Evolutionary conservation across 352 stramenopile genomes (phyloP).

Genomic region (Pythium oligandrum): DNA sequence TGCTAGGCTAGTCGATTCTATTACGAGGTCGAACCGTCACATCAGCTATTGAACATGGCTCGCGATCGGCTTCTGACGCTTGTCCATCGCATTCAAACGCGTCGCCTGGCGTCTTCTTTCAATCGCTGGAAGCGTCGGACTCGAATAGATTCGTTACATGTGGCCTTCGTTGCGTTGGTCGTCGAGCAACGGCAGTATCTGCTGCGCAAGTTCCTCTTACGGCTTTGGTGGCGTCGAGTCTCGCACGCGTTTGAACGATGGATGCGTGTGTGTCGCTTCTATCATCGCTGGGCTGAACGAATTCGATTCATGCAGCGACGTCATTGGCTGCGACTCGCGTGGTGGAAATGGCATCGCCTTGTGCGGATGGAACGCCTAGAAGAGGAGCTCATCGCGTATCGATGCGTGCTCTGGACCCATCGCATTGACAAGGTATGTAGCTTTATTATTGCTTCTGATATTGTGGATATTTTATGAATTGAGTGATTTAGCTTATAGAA

Average conservation of each 20-base stretch:
- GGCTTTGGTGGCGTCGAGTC: constrained; percentile 3
- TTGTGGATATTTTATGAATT: not conserved
- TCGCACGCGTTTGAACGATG: constrained; percentile 1
- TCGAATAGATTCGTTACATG: not conserved
- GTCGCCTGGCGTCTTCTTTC: not conserved
- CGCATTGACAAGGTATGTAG: not conserved
- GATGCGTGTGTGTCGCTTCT: not conserved
- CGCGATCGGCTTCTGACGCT: not conserved
- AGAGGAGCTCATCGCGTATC: constrained; percentile 5
- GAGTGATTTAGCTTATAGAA: not conserved
- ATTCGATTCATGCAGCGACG: not conserved
- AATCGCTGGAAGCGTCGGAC: not conserved
- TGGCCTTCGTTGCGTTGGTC: not conserved
- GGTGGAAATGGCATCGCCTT: not conserved
- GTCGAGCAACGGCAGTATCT: constrained; percentile 5
- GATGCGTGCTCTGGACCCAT: constrained; percentile 5
- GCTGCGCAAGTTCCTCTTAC: constrained; percentile 9
- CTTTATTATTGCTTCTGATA: not conserved
- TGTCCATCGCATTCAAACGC: not conserved
- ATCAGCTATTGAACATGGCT: not conserved
- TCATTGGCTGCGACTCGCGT: not conserved
- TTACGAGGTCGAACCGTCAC: no score
- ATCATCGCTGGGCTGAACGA: not conserved
- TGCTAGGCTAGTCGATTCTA: no score
- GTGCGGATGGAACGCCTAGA: constrained; percentile 2